Evolutionary conservation across 2,329 filamentous ascomycete species (phyloP), one percentile per base, ranked within the genome.

Genomic region (Thelonectria discophora): DNA sequence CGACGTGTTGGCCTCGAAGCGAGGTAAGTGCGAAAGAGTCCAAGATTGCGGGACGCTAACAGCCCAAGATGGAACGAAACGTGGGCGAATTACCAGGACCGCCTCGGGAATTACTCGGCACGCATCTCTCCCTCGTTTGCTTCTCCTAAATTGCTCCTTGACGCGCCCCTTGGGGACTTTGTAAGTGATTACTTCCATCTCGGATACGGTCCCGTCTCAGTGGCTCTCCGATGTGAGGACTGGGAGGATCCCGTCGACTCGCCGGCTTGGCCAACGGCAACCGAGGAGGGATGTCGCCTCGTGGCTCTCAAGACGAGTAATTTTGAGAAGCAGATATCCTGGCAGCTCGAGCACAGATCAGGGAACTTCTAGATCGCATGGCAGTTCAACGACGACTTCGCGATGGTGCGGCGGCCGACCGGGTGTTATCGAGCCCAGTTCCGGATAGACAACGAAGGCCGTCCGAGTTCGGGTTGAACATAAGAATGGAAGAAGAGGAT

Each of bases 131-230:
- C 69, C 2, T 63, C 52, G 1, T n/a, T 57, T 2, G 52, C 54
- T 2, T 49, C 43, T 17, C 55, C 62, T 27, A 72, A 76, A 5
- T 71, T 78, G 3, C 64, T 73, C 5, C 73, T 76, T 3, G 71
- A 74, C 2, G 69, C 77, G n/a, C 77, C 79, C 66, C 75, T 80
- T 70, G 74, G 77, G 57, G 75, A 77, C 51, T 79, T 80, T 52
- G 73, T 77, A 10, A 78, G 78, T 54, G 74, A 77, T 53, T 80
- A 79, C 67, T 74, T 75, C 60, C 75, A 80, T 69, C 50, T 56
- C 1, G 66, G 69, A 13, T 72, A 71, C 18, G 69, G 69, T 0
- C 60, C 58, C 13, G 37, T 71, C 24, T 51, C 58, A 9, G 52
- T 71, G 5, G 59, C 59, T 5, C 32, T 65, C 4, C 30, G 59